These are phyloP conservation scores for Dactylellina leptospora DNA, from an alignment of 2,329 filamentous ascomycete species.

Conservation along the genomic window DNA sequence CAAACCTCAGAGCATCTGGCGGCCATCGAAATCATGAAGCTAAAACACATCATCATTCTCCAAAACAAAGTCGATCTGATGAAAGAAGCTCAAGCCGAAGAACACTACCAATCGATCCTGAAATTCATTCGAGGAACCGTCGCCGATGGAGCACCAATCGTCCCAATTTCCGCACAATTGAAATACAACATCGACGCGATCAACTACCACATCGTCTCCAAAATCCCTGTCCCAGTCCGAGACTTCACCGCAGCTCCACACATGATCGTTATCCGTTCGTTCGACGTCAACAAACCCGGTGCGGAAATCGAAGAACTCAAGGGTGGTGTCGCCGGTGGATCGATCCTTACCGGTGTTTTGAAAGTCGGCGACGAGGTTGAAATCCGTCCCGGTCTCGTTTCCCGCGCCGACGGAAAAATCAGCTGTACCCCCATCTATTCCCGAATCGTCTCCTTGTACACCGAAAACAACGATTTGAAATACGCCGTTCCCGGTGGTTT, in stretches of 20 bases:
- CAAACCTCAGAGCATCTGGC: conserved; percentile 99
- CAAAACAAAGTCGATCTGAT: conserved; percentile 99
- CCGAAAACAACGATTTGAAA: conserved; percentile 97
- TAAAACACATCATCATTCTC: conserved; percentile 98
- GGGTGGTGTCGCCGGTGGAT: conserved; percentile 97
- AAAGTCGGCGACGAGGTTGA: conserved; percentile 98
- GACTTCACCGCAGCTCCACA: conserved; percentile 92
- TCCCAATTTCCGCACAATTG: conserved; percentile 95
- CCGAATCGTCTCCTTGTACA: conserved; percentile 91
- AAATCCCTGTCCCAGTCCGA: conserved; percentile 88
- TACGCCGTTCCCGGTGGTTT: conserved; percentile 97
- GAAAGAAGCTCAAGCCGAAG: conserved; percentile 90
- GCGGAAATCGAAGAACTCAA: conserved; percentile 98
- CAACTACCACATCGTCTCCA: conserved; percentile 93
- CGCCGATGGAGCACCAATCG: conserved; percentile 91
- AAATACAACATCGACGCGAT: conserved; percentile 99
- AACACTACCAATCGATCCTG: conserved; percentile 95
- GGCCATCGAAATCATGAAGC: conserved; percentile 99
- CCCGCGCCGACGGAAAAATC: conserved; percentile 89
- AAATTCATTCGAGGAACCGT: conserved; percentile 99
- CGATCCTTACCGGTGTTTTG: conserved; percentile 93
- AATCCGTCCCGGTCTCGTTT: conserved; percentile 97
- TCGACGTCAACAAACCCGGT: conserved; percentile 99
- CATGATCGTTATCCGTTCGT: conserved; percentile 99
- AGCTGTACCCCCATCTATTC: conserved; percentile 98